A percentile compares a stretch with the other conserved stretches of the same genome.
These are phyloP conservation scores for Colletotrichum karsti DNA, from an alignment of 2,329 filamentous ascomycete genomes.

Conservation along the genomic window DNA sequence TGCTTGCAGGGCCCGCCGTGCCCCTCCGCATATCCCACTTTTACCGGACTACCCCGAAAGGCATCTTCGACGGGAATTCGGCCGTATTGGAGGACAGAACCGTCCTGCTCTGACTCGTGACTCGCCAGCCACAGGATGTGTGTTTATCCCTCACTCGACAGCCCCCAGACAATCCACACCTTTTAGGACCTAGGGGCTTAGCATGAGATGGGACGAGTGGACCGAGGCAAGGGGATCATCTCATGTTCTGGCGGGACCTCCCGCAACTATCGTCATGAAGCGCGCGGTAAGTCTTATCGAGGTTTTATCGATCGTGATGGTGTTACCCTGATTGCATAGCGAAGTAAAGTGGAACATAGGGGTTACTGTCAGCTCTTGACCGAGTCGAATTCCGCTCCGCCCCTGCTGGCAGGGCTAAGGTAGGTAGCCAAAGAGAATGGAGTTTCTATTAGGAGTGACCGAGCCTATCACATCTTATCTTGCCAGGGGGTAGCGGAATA, in stretches of 20 bases:
- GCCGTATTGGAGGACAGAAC: neutral
- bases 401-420: neutral
- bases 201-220: neutral
- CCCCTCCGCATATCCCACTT: neutral
- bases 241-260: neutral
- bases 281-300: conserved; percentile 21
- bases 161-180: neutral
- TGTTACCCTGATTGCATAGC: neutral
- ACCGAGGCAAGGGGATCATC: neutral
- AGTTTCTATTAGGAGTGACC: neutral
- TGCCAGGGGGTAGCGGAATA: neutral
- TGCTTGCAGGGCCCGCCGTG: neutral
- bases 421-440: neutral
- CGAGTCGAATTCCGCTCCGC: neutral
- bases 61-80: neutral
- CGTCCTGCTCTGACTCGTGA: neutral
- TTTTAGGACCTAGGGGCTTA: neutral
- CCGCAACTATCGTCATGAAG: conserved; percentile 15
- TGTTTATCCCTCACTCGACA: neutral
- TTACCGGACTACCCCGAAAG: conserved; percentile 1
- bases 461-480: neutral
- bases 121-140: neutral
- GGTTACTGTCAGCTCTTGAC: neutral
- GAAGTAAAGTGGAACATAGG: neutral
- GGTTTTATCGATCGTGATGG: neutral